These are phyloP conservation scores for Luffa aegyptiaca DNA, from an alignment of 306 rosid species.

Conservation along the genomic window DNA sequence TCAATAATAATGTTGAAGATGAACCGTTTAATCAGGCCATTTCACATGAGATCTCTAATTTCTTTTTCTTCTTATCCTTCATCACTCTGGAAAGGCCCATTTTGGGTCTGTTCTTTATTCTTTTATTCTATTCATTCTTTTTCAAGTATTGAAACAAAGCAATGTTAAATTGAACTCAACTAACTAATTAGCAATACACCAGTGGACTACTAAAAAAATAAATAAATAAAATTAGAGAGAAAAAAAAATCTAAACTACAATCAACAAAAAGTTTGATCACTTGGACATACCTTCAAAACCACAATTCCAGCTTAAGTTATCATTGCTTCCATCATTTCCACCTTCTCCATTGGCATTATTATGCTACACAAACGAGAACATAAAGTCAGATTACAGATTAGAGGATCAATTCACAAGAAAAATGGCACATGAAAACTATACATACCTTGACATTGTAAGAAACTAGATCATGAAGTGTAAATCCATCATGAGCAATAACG, in stretches of 20 bases:
- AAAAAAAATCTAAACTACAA: background rate
- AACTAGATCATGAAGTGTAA: conserved; percentile 76
- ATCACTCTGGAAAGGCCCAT: background rate
- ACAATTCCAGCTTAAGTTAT: conserved; percentile 93
- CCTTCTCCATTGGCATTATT: conserved; percentile 94
- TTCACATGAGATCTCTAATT: background rate
- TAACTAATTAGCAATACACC: background rate
- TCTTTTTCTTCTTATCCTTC: background rate
- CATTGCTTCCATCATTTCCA: conserved; percentile 81
- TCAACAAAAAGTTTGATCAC: background rate
- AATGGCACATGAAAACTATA: background rate
- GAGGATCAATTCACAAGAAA: conserved; percentile 4
- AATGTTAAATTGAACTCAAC: background rate
- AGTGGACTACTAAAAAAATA: background rate
- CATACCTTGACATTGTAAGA: conserved; percentile 88
- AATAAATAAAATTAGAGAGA: no score
- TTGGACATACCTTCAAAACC: conserved; percentile 74
- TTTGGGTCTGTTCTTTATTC: background rate
- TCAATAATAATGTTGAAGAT: background rate
- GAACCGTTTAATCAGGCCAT: background rate
- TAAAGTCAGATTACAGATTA: conserved; percentile 9
- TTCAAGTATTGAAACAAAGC: background rate
- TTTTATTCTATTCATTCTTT: background rate
- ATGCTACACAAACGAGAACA: conserved; percentile 59
- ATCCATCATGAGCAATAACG: conserved; percentile 84